These are phyloP conservation scores for Holtermanniella nyarrowii DNA, from an alignment of 768 basidiomycete genomes.

Conservation along the genomic window DNA sequence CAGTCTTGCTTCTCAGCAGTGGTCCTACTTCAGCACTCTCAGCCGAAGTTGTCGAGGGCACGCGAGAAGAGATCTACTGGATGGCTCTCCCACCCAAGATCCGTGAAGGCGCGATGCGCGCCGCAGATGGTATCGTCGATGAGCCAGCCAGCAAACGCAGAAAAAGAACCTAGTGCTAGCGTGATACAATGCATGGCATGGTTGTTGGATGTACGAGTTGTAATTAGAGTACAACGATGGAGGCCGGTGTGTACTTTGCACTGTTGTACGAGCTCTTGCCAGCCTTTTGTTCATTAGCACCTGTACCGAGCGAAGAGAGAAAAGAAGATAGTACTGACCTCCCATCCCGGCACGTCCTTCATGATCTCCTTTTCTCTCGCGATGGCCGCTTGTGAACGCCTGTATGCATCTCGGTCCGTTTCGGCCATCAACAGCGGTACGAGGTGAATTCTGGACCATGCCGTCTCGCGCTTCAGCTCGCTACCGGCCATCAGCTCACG, in stretches of 20 bases:
- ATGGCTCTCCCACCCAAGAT: conserved; percentile 3
- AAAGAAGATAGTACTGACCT: conserved; percentile 59
- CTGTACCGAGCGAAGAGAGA: background rate
- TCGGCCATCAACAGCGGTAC: conserved; percentile 87
- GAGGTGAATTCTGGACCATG: conserved; percentile 90
- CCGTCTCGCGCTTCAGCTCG: conserved; percentile 83
- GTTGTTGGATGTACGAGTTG: no score
- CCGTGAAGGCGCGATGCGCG: background rate
- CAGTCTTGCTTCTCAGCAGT: background rate
- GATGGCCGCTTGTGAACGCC: conserved; percentile 64
- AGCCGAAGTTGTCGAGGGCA: conserved; percentile 1
- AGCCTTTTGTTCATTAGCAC: conserved; percentile 47
- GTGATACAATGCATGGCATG: background rate
- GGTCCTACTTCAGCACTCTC: background rate
- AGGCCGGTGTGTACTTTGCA: conserved; percentile 55
- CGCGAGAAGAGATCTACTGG: conserved; percentile 5
- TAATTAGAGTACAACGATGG: conserved; percentile 53
- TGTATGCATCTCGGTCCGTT: conserved; percentile 79
- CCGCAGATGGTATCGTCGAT: background rate
- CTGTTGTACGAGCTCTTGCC: conserved; percentile 82
- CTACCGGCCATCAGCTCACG: conserved; percentile 44
- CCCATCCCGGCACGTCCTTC: conserved; percentile 88
- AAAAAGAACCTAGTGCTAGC: background rate
- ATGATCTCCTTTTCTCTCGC: conserved; percentile 80
- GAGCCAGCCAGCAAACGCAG: background rate